Base-by-base conservation (phyloP, 2,329 filamentous ascomycete genomes). In the Hypocrella siamensis region DNA sequence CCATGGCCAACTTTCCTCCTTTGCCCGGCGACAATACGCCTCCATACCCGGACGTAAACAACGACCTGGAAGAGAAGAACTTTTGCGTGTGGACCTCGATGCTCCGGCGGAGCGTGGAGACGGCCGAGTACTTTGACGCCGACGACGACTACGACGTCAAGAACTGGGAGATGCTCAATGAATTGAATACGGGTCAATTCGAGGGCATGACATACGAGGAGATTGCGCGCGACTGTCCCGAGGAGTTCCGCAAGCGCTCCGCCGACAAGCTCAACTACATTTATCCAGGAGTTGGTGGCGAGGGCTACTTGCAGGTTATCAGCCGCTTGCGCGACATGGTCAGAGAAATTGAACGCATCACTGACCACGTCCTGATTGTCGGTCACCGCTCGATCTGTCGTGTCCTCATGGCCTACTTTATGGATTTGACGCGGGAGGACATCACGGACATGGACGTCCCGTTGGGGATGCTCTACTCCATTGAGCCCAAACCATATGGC, bases 11-110 rank as follows among this genome's bases (percentile, higher is more conserved):
- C 35, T 93, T 93, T 54, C 86, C 90, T n/a, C 88, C 90, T 1
- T 70, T 77, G 26, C 79, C 86, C 1, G 90, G 90, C 35, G 88
- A 94, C 54, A 81, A 80, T 41, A 96, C 90, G 1, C 90, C 90
- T 4, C 90, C 90, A 0, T 96, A 98, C 47, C 90, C 90, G 0
- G 83, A 93, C 49, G 77, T 78, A 43, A 67, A 73, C 38, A 67
- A 67, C 31, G 75, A 78, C 30, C 60, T 75, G 19, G 71, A 79
- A 19, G 70, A 81, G 46, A 93, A 93, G 61, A 84, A 84, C 50
- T 96, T 94, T 51, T 98, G 90, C 53, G 83, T 98, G 12, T 98
- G 90, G 90, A 94, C 88, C 1, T 93, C 83, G 3, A 96, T 96
- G 88, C 70, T 98, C 40, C 79, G 81, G 50, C 80, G 90, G 40